phyloP scores from a whole-genome alignment of 257 asterid species.

The Apocynum venetum region DNA sequence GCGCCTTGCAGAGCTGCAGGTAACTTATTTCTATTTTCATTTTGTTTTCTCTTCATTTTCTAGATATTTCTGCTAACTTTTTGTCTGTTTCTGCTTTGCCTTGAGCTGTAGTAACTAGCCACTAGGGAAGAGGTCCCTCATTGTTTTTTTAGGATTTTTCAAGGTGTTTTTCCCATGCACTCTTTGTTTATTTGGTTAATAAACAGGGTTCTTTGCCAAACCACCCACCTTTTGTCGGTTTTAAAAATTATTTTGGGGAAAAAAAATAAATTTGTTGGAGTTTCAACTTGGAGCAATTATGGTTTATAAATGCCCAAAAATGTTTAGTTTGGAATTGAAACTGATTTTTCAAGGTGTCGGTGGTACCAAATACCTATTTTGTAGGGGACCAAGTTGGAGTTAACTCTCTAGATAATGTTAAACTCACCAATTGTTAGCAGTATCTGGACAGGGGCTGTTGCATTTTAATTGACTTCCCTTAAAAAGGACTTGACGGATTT shows the following conservation, averaged over 20 bases:
- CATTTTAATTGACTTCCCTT: not conserved
- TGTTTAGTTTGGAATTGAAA: not conserved
- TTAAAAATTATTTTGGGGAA: too few species aligned
- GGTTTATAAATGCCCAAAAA: not conserved
- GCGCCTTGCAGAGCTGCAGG: slow-evolving; percentile 97
- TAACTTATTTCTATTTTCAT: slow-evolving; percentile 18
- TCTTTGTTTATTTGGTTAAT: too few species aligned
- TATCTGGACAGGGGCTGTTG: not conserved
- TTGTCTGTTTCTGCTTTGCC: not conserved
- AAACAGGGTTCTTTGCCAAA: too few species aligned
- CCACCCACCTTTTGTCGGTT: too few species aligned
- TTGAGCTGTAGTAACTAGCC: too few species aligned
- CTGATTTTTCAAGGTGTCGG: too few species aligned
- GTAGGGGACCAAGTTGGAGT: not conserved
- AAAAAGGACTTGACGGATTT: not conserved
- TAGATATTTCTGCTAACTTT: not conserved
- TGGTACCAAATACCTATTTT: not conserved
- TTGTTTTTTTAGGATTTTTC: too few species aligned
- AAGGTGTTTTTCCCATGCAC: too few species aligned
- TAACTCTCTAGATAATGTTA: not conserved
- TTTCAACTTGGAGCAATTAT: not conserved
- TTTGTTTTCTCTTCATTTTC: not conserved
- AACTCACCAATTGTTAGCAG: not conserved
- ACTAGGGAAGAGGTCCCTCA: too few species aligned
- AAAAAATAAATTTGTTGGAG: not conserved